Percentiles rank a stretch among this genome's conserved stretches.
Evolutionary conservation across 495 filamentous ascomycete species (phyloP).

Genomic region (Annulohypoxylon nitens): DNA sequence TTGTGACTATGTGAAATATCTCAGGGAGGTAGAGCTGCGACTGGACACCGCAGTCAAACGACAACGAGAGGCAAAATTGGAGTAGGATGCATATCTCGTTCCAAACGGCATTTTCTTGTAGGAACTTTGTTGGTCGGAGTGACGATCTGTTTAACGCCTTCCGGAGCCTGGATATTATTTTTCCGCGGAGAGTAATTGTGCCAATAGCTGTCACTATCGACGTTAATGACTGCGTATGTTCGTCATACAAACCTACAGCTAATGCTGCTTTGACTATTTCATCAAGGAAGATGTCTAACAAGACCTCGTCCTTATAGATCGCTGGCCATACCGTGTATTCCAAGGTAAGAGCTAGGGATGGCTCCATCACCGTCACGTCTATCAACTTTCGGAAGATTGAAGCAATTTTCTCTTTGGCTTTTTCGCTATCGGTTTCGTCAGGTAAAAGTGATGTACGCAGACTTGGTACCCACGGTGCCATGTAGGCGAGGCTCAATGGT

Average conservation of each 20-base stretch:
- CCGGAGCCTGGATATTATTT: conserved; percentile 69
- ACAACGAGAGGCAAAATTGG: conserved; percentile 72
- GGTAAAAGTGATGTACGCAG: conserved; percentile 68
- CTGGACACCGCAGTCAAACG: conserved; percentile 73
- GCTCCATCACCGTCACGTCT: conserved; percentile 69
- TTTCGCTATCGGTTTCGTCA: conserved; percentile 69
- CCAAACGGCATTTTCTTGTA: conserved; percentile 74
- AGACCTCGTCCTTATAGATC: conserved; percentile 71
- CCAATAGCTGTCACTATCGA: conserved; percentile 71
- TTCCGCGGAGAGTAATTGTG: conserved; percentile 71
- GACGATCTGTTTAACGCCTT: conserved; percentile 75
- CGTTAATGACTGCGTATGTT: conserved; percentile 70
- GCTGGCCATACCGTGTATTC: conserved; percentile 72
- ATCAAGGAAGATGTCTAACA: conserved; percentile 73
- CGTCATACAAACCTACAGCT: conserved; percentile 66
- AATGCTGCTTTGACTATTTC: conserved; percentile 72
- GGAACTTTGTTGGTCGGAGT: conserved; percentile 68
- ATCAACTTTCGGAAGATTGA: conserved; percentile 72
- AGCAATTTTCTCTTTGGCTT: conserved; percentile 71
- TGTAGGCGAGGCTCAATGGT: conserved; percentile 72
- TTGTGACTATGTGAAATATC: conserved; percentile 75
- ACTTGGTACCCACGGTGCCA: conserved; percentile 74
- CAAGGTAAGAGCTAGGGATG: conserved; percentile 66
- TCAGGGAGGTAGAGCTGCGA: conserved; percentile 74
- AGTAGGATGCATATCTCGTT: conserved; percentile 72